These are phyloP conservation scores for Sarcocystis neurona DNA, from an alignment of 169 alveolate genomes.

Conservation along the genomic window DNA sequence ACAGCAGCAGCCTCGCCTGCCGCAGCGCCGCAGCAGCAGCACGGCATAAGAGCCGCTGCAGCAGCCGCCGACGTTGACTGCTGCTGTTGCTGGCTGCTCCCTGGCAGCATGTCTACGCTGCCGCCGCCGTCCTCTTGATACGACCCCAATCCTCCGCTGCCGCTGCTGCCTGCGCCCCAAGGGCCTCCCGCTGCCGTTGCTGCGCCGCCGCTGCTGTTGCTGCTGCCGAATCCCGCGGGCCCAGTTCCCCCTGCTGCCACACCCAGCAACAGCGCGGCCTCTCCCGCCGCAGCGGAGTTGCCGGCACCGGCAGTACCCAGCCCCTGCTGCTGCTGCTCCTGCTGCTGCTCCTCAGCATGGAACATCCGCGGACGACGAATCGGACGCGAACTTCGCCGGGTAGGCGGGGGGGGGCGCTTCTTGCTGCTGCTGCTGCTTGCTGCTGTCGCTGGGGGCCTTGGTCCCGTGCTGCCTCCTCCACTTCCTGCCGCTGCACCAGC, in stretches of 20 bases:
- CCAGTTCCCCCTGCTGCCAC: no score
- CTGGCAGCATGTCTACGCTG: neutral
- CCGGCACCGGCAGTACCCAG: conserved; percentile 13
- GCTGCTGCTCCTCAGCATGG: conserved; percentile 38
- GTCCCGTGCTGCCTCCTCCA: conserved; percentile 38
- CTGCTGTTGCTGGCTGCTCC: neutral
- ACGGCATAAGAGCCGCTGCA: neutral
- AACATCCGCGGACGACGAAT: conserved; percentile 55
- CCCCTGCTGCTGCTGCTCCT: conserved; percentile 27
- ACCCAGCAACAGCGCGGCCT: no score
- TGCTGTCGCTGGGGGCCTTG: conserved; percentile 46
- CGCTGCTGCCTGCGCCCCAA: neutral
- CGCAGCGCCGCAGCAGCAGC: neutral
- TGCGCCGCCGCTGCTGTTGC: no score
- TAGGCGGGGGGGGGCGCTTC: conserved; percentile 47
- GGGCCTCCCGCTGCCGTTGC: no score
- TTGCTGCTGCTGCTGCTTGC: conserved; percentile 48
- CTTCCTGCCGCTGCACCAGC: conserved; percentile 38
- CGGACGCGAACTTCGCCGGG: conserved; percentile 62
- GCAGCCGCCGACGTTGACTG: neutral
- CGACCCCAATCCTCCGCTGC: conserved; percentile 12
- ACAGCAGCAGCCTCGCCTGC: neutral
- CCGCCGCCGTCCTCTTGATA: neutral
- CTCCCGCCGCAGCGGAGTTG: conserved; percentile 26
- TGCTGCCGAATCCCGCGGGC: no score